Percentiles rank a stretch among this genome's conserved stretches.
Evolutionary conservation across 1,284 basidiomycete species (phyloP).

Genomic region (Volvariella volvacea): DNA sequence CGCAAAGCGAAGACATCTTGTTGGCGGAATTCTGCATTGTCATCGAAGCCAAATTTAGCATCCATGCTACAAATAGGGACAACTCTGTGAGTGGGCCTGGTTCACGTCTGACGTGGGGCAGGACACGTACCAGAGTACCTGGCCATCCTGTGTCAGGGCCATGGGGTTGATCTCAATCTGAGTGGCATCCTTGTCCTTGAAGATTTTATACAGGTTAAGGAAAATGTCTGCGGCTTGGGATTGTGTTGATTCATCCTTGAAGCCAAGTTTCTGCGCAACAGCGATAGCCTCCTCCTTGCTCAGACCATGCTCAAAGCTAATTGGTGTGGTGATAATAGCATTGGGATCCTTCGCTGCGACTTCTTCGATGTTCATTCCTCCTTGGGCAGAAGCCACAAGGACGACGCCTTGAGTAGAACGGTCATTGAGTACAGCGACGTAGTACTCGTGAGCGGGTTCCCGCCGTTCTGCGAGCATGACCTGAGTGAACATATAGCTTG

Average conservation of each 20-base stretch:
- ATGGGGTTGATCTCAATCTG: constrained; percentile 99
- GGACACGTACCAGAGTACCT: constrained; percentile 78
- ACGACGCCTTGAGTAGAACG: constrained; percentile 87
- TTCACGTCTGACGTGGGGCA: neutral
- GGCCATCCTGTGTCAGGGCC: constrained; percentile 91
- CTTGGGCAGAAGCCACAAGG: constrained; percentile 90
- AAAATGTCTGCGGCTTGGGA: constrained; percentile 90
- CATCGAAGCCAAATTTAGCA: constrained; percentile 99
- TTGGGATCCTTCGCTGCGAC: constrained; percentile 96
- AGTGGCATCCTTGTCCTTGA: constrained; percentile 98
- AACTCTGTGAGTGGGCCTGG: constrained; percentile 1
- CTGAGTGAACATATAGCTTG: constrained; percentile 29
- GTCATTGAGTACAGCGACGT: constrained; percentile 96
- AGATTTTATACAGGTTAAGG: constrained; percentile 92
- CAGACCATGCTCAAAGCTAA: constrained; percentile 85
- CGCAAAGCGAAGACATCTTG: constrained; percentile 85
- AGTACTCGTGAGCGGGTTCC: constrained; percentile 95
- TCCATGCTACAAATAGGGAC: constrained; percentile 74
- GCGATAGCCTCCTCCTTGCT: constrained; percentile 66
- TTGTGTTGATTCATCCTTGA: constrained; percentile 69
- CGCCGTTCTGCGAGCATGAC: constrained; percentile 98
- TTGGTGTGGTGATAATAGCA: constrained; percentile 95
- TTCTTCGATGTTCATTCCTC: constrained; percentile 99
- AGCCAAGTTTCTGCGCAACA: constrained; percentile 89
- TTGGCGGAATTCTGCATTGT: constrained; percentile 99